Percentiles rank a stretch among this genome's conserved stretches.
These are phyloP conservation scores for Saccharata proteae DNA, from an alignment of 2,329 filamentous ascomycete species.

Conservation along the genomic window DNA sequence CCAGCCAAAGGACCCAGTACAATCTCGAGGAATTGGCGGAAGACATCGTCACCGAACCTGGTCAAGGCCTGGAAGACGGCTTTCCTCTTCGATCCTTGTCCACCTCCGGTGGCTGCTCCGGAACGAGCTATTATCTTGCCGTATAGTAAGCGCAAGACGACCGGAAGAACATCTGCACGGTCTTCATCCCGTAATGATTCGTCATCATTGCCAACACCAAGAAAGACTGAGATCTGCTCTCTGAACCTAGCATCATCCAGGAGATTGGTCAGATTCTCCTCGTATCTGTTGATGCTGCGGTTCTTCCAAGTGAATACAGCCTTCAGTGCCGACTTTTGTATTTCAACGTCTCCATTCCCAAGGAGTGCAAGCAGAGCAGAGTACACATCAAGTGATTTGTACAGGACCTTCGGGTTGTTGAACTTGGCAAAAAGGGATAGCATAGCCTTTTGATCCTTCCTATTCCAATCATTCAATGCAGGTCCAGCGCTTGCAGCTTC, in stretches of 20 bases:
- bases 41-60: conserved; percentile 60
- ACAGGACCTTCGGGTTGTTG: conserved; percentile 73
- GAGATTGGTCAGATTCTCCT: conserved; percentile 74
- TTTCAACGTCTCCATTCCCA: conserved; percentile 77
- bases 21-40: conserved; percentile 73
- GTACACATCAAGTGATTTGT: conserved; percentile 64
- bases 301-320: conserved; percentile 85
- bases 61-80: conserved; percentile 65
- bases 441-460: conserved; percentile 74
- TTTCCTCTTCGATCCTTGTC: conserved; percentile 66
- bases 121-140: conserved; percentile 78
- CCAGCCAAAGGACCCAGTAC: conserved; percentile 59
- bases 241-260: conserved; percentile 86
- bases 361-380: conserved; percentile 61
- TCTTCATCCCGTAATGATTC: conserved; percentile 64
- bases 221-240: conserved; percentile 82
- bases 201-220: conserved; percentile 55
- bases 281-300: conserved; percentile 60
- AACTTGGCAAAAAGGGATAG: conserved; percentile 76
- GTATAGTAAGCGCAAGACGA: conserved; percentile 78
- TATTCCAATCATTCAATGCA: conserved; percentile 43
- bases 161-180: conserved; percentile 62
- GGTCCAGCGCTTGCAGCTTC: neutral
- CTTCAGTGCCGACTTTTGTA: conserved; percentile 76
- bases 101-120: conserved; percentile 63